These are phyloP conservation scores for Plantago coronopus DNA, from an alignment of 305 asterid genomes.

Conservation along the genomic window DNA sequence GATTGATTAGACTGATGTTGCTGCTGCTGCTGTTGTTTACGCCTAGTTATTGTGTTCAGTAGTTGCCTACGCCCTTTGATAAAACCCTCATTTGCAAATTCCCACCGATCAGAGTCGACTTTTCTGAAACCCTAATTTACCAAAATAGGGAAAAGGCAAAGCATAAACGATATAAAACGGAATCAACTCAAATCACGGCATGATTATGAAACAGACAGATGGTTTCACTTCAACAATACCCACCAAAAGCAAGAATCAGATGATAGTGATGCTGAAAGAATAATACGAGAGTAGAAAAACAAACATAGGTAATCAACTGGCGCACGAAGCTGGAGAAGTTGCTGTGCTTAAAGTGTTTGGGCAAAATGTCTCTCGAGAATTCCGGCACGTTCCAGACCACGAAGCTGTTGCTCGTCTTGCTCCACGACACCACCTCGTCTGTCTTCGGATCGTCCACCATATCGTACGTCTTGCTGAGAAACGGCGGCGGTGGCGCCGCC, in stretches of 20 bases:
- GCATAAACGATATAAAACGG: neutral
- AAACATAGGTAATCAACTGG: constrained; percentile 77
- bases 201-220: no score
- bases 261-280: neutral
- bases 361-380: constrained; percentile 57
- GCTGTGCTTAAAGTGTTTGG: constrained; percentile 75
- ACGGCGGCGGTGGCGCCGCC: constrained; percentile 50
- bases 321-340: constrained; percentile 86
- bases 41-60: constrained; percentile 49
- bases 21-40: constrained; percentile 37
- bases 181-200: neutral
- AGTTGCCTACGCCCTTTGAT: constrained; percentile 59
- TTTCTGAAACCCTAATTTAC: constrained; percentile 63
- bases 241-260: constrained; percentile 1
- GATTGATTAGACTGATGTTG: constrained; percentile 35
- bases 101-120: constrained; percentile 74
- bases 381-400: constrained; percentile 70
- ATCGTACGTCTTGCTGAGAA: constrained; percentile 73
- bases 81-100: constrained; percentile 75
- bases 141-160: constrained; percentile 35
- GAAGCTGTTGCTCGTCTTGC: constrained; percentile 59
- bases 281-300: constrained; percentile 16
- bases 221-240: neutral
- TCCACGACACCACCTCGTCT: constrained; percentile 74
- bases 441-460: constrained; percentile 81